phyloP scores from a whole-genome alignment of 1,284 basidiomycete species.

The Leccinum subspadiceum region DNA sequence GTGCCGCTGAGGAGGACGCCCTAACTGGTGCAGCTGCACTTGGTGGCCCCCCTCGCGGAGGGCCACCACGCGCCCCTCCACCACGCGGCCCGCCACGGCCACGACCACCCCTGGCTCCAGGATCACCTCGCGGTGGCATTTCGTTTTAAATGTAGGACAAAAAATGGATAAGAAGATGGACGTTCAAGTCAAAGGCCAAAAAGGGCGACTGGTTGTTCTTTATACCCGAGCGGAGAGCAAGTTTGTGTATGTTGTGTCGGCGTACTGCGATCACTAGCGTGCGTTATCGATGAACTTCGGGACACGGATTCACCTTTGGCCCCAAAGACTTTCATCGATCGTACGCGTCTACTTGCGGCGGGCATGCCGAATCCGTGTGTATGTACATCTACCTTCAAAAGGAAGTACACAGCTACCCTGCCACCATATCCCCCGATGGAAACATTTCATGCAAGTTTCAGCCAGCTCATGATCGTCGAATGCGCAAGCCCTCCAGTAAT shows the following conservation, averaged over 20 bases:
- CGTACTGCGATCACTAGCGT: conserved; percentile 8
- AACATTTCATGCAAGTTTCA: conserved; percentile 32
- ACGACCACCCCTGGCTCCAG: conserved; percentile 21
- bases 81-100: conserved; percentile 15
- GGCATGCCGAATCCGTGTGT: neutral
- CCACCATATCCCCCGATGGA: neutral
- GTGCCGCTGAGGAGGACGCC: conserved; percentile 31
- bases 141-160: neutral
- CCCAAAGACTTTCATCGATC: neutral
- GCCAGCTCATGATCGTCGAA: conserved; percentile 64
- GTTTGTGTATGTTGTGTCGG: conserved; percentile 33
- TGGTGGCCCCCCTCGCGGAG: conserved; percentile 30
- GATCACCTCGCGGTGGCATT: conserved; percentile 32
- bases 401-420: conserved; percentile 1
- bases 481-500: conserved; percentile 53
- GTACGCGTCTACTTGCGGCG: neutral
- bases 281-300: neutral
- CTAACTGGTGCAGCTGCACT: conserved; percentile 33
- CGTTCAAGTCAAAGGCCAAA: conserved; percentile 18
- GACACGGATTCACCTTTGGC: neutral
- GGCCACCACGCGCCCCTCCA: conserved; percentile 27
- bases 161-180: conserved; percentile 16
- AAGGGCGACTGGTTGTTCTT: conserved; percentile 15
- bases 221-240: conserved; percentile 18
- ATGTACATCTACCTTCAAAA: conserved; percentile 10